Evolutionary conservation across 2,329 filamentous ascomycete species (phyloP), one percentile per base, ranked within the genome.

Genomic region (Pestalotiopsis sp.): DNA sequence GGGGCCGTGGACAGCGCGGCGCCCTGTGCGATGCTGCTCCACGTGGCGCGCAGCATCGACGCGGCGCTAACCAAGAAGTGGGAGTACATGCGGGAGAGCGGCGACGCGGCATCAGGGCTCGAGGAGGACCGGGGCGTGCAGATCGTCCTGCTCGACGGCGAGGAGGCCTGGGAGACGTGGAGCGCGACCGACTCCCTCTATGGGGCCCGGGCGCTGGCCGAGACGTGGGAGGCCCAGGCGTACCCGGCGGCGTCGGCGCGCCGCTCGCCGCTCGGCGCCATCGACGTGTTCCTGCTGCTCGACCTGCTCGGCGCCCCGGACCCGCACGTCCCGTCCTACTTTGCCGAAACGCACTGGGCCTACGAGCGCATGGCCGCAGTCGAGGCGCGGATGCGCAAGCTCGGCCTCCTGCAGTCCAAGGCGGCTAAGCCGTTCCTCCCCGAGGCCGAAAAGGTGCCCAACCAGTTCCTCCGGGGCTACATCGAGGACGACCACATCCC

Each of bases 1-100:
- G 96, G 96, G 0, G 96, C 95, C 0, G 97, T 90, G 14, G 96
- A 99, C 77, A 97, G 94, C 75, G 96, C 96, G 1, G 96, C 93
- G 20, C 95, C 96, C 11, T 98, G 95, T 80, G 96, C 96, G 0
- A 94, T 98, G 86, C 85, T 99, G 69, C 87, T 99, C 88, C 93
- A 97, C 78, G 90, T 92, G 13, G 93, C 95, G 70, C 86, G 91
- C 72, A 93, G 90, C 71, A 88, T 99, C 60, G 95, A 98, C 75
- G 86, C 83, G 1, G 93, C 93, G 2, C 82, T 98, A 77, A 93
- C 91, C 38, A 87, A 86, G 77, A 97, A 95, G 81, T 98, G 96
- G 93, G 86, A 88, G 38, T 86, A 86, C 39, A 93, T 95, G 88
- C 80, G 89, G 71, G 86, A 84, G 4, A 84, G 87, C 3, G 91